Evolutionary conservation across 139 green algal genomes (phyloP).

Genomic region (Chlorella ohadii): DNA sequence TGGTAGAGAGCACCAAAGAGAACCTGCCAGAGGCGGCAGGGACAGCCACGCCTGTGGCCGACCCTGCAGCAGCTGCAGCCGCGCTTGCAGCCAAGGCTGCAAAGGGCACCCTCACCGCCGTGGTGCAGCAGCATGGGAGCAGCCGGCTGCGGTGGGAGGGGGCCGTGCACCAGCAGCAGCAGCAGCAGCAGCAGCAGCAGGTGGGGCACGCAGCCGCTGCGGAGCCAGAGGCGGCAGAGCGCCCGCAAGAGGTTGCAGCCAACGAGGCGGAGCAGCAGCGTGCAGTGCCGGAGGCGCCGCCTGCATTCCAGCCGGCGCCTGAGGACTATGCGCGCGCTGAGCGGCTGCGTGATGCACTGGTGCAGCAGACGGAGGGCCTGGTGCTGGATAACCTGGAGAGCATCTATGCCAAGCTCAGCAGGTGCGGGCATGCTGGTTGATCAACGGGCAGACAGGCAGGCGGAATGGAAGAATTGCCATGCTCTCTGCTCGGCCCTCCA

Average conservation of each 20-base stretch:
- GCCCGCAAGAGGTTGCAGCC: too few species aligned
- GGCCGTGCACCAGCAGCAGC: not conserved
- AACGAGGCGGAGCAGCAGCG: not conserved
- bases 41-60: too few species aligned
- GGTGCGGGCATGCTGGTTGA: not conserved
- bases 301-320: not conserved
- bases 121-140: constrained; percentile 6
- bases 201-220: not conserved
- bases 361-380: constrained; percentile 35
- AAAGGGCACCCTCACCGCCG: constrained; percentile 7
- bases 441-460: too few species aligned
- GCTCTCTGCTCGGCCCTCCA: too few species aligned
- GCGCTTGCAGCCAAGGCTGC: not conserved
- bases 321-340: constrained; percentile 15
- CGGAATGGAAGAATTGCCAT: too few species aligned
- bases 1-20: constrained; percentile 25
- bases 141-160: not conserved
- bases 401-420: constrained; percentile 44
- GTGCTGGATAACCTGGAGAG: constrained; percentile 51
- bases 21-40: constrained; percentile 27
- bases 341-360: constrained; percentile 36
- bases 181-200: not conserved
- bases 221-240: too few species aligned
- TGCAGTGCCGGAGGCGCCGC: not conserved
- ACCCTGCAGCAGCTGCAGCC: constrained; percentile 16